These are phyloP conservation scores for Primulina tabacum DNA, from an alignment of 257 asterid genomes.

Conservation along the genomic window DNA sequence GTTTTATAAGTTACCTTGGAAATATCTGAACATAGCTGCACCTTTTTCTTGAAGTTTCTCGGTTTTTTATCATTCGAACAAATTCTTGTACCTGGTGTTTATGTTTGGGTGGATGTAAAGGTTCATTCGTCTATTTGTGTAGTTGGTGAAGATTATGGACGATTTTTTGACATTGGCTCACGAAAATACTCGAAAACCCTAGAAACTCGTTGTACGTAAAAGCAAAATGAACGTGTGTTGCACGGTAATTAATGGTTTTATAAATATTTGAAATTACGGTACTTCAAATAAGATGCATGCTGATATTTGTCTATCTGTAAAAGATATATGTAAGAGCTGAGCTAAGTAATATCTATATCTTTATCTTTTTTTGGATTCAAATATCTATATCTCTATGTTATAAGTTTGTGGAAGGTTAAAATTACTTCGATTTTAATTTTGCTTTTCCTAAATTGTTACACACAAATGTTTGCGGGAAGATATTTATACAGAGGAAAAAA, in stretches of 20 bases:
- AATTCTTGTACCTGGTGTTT: neutral
- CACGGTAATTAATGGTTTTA: neutral
- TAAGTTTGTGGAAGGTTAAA: no score
- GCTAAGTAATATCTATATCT: no score
- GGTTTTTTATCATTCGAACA: neutral
- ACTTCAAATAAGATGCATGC: neutral
- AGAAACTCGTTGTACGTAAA: slow-evolving; percentile 23
- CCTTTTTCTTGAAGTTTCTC: neutral
- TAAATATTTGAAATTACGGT: no score
- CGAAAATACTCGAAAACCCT: slow-evolving; percentile 42
- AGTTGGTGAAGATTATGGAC: slow-evolving; percentile 55
- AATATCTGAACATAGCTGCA: no score
- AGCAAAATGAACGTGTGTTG: neutral
- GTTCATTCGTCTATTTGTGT: slow-evolving; percentile 16
- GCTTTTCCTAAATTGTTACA: no score
- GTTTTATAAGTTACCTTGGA: no score
- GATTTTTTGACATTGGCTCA: slow-evolving; percentile 49
- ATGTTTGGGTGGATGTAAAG: neutral
- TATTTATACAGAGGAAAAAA: slow-evolving; percentile 42
- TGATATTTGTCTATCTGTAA: no score
- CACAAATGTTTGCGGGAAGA: slow-evolving; percentile 31
- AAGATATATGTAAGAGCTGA: no score
- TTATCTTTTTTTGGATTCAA: no score
- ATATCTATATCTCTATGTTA: no score
- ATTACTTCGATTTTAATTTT: no score